phyloP scores from a whole-genome alignment of 2,329 filamentous ascomycete genomes.

The Epichloe sibirici region DNA sequence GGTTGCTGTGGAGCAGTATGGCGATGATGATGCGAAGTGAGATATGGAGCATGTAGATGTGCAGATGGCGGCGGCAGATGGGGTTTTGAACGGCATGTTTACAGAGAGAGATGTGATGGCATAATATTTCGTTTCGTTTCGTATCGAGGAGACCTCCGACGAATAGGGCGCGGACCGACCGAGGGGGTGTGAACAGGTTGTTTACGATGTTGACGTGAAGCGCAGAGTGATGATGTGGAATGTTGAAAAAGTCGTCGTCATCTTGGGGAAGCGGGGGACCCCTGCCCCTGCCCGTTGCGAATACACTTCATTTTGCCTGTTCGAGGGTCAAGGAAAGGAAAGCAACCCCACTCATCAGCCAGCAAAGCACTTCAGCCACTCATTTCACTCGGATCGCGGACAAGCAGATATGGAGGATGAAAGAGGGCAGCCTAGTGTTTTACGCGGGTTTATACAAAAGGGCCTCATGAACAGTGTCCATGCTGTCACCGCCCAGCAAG shows the following conservation, averaged over 20 bases:
- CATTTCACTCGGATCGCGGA: background rate
- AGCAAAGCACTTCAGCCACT: background rate
- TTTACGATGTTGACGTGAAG: background rate
- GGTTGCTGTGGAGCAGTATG: background rate
- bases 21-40: background rate
- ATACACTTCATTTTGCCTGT: too few species aligned
- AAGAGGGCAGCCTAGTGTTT: background rate
- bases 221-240: background rate
- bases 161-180: slow-evolving; percentile 7
- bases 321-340: too few species aligned
- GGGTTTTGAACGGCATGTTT: background rate
- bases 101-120: background rate
- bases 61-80: background rate
- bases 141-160: too few species aligned
- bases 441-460: background rate
- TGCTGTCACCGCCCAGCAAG: too few species aligned
- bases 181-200: background rate
- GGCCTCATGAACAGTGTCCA: too few species aligned
- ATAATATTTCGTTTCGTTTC: too few species aligned
- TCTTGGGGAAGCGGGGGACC: too few species aligned
- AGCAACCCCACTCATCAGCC: background rate
- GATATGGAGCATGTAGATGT: background rate
- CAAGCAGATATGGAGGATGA: too few species aligned
- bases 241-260: too few species aligned
- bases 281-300: too few species aligned